Evolutionary conservation across 805 yeast genomes (phyloP), one percentile per base, ranked within the genome.

Genomic region (Nakazawaea molendinolei): DNA sequence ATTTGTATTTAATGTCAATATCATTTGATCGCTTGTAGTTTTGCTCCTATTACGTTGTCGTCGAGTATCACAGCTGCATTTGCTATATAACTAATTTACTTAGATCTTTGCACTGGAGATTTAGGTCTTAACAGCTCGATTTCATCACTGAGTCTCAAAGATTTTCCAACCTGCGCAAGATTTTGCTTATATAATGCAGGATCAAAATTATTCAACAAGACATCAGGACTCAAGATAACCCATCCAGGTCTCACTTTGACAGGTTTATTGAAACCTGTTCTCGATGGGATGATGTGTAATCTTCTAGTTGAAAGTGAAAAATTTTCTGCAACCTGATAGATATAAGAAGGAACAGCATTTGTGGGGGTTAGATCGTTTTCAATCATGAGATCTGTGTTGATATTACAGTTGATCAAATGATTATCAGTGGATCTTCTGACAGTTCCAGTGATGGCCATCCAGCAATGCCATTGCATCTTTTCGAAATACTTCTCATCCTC

Each of bases 391-490:
- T 89, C 97, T 0, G 96, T 87, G 50, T 89, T 95, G 26, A 89
- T 76, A 51, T 89, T 89, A 60, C 97, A 90, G 54, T 89, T 94
- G 42, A 89, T 87, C 41, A 89, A 65, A 55, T 85, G 87, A 10
- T 73, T 72, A 58, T 89, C 97, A 0, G 79, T 76, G 2, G 94
- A 75, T 49, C 97, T 70, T 51, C 95, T 68, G 6, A 89, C 90
- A 0, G 97, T 89, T 3, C 97, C 97, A 3, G 95, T 89, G 36
- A 89, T 83, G 48, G 96, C 90, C 96, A 89, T 87, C 84, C 95
- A 83, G 50, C 97, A 89, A 59, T 90, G 97, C 95, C 96, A 89
- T 58, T 83, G 92, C 56, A 83, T 77, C 40, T 79, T 75, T 41
- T 75, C 77, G 38, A 84, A 67, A 18, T 84, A 52, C 23, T 65